Percentiles rank a stretch among this genome's conserved stretches.
Evolutionary conservation across 192 early-diverging fungal species (phyloP).

Genomic region (Rhizophagus sp.): DNA sequence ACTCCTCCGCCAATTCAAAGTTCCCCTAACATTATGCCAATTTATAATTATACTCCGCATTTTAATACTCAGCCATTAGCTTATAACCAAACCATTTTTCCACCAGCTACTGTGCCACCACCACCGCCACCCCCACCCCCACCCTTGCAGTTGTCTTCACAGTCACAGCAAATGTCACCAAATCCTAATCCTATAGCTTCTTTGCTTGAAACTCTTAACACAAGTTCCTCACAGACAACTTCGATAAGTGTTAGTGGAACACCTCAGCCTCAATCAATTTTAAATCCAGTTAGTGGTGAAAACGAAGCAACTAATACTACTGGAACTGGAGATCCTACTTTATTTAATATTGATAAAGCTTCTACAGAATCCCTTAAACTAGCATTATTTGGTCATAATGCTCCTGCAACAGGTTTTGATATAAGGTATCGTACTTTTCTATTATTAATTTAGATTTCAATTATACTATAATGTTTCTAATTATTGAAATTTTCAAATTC

Average conservation of each 20-base stretch:
- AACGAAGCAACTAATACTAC: neutral
- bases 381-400: constrained; percentile 41
- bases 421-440: constrained; percentile 3
- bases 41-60: neutral
- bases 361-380: constrained; percentile 44
- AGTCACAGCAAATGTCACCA: constrained; percentile 5
- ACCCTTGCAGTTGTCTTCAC: neutral
- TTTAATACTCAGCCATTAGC: neutral
- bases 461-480: neutral
- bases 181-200: constrained; percentile 15
- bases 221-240: neutral
- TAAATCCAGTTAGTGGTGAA: neutral
- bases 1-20: neutral
- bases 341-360: constrained; percentile 20
- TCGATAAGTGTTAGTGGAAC: neutral
- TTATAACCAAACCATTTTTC: neutral
- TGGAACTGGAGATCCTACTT: constrained; percentile 11
- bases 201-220: neutral
- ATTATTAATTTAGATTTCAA: neutral
- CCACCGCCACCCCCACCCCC: constrained; percentile 24
- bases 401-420: neutral
- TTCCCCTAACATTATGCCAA: neutral
- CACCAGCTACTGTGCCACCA: neutral
- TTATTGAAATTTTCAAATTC: neutral
- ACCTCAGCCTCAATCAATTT: constrained; percentile 4